Evolutionary conservation across 805 yeast genomes (phyloP), one percentile per base, ranked within the genome.

Genomic region (Vanderwaltozyma yarrowii): DNA sequence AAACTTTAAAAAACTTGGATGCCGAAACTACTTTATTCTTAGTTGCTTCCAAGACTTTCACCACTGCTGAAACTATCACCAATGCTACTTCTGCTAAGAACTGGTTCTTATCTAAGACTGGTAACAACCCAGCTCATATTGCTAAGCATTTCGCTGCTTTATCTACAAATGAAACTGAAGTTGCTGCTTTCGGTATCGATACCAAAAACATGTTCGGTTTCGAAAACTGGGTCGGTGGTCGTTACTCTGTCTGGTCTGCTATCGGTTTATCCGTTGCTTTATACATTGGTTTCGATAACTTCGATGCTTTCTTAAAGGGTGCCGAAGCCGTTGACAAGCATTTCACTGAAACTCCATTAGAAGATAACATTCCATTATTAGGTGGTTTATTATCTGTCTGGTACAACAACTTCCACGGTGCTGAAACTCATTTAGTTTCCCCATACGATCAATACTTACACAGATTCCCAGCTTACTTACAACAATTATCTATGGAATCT

Each of bases 181-280:
- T 92, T 47, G 73, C 80, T 56, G 83, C 85, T 69, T 92, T 92
- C 56, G 99, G 99, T 59, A 92, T 92, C 52, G 97, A 92, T 70
- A 78, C 96, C 61, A 81, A 78, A 64, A 92, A 92, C 74, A 92
- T 92, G 99, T 92, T 92, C 66, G 97, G 94, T 47, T 92, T 92
- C 58, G 96, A 88, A 65, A 80, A 70, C 69, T 92, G 98, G 98
- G 99, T 92, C 48, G 99, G 99, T 60, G 99, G 99, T 61, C 82
- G 99, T 67, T 92, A 92, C 79, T 92, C 98, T n/a, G 98, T 92
- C 45, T 92, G 99, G 99, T 84, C 95, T 31, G 94, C 98, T 46
- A 92, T 92, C 64, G 99, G 99, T 45, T 76, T 92, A 53, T 84
- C 96, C 21, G 89, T 92, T 46, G 94, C 95, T 54, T 68, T 92